Evolutionary conservation across 2,329 filamentous ascomycete genomes (phyloP).

Genomic region (Pseudohalonectria lignicola): DNA sequence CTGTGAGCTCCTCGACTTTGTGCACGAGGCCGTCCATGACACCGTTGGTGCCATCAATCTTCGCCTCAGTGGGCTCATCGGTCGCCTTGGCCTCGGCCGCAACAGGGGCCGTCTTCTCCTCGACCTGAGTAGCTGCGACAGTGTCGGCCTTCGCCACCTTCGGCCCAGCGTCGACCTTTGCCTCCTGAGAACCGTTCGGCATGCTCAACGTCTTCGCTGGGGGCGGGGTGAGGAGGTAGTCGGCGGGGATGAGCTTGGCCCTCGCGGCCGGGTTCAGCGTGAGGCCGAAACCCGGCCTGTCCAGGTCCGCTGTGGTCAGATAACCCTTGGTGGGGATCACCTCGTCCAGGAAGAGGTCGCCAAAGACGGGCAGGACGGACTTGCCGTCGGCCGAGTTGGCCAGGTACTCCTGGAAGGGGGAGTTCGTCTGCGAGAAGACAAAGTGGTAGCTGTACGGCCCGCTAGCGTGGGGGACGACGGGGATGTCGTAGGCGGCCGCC

Average conservation of each 20-base stretch:
- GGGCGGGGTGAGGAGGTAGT: conserved; percentile 59
- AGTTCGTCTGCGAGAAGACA: conserved; percentile 85
- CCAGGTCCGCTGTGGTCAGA: conserved; percentile 66
- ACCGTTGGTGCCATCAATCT: conserved; percentile 8
- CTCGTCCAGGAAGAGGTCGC: conserved; percentile 82
- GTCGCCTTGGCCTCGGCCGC: too few relatives aligned
- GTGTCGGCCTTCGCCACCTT: conserved; percentile 6
- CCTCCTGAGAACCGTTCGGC: conserved; percentile 12
- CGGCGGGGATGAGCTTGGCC: conserved; percentile 63
- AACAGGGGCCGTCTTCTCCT: conserved; percentile 2
- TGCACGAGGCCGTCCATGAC: conserved; percentile 19
- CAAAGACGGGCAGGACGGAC: conserved; percentile 84
- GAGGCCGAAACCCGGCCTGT: conserved; percentile 85
- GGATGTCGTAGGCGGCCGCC: conserved; percentile 87
- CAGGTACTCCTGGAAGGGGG: conserved; percentile 91
- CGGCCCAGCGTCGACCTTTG: conserved; percentile 11
- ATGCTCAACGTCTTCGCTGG: conserved; percentile 32
- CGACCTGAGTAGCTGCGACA: conserved; percentile 2
- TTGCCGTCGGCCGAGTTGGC: conserved; percentile 88
- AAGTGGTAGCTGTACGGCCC: conserved; percentile 96
- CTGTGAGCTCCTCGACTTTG: conserved; percentile 22
- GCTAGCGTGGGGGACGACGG: conserved; percentile 88
- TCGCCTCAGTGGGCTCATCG: too few relatives aligned
- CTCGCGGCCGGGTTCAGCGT: conserved; percentile 69
- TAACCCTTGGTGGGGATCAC: conserved; percentile 78